These are phyloP conservation scores for Arabidopsis lyrata DNA, from an alignment of 441 rosid genomes.

Conservation along the genomic window DNA sequence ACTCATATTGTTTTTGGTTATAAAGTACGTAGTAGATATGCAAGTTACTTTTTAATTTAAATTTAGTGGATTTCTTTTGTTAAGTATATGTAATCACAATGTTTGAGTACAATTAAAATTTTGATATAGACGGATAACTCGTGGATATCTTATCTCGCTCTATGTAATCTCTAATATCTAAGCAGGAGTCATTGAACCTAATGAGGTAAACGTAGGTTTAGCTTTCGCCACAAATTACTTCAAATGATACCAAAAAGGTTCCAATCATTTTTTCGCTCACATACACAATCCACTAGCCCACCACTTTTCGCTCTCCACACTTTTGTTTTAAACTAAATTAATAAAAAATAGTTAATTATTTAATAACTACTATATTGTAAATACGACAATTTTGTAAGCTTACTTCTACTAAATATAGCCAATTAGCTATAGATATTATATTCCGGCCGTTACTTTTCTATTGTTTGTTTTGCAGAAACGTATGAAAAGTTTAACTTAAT, in stretches of 20 bases:
- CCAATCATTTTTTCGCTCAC: slow-evolving; percentile 50
- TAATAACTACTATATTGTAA: neutral
- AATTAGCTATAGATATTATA: slow-evolving; percentile 27
- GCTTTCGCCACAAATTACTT: slow-evolving; percentile 56
- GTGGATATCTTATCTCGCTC: slow-evolving; percentile 4
- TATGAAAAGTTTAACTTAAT: neutral
- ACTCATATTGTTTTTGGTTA: neutral
- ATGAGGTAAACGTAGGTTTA: slow-evolving; percentile 61
- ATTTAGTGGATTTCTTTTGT: neutral
- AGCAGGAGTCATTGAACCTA: slow-evolving; percentile 57
- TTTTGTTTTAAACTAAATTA: neutral
- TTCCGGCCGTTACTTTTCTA: slow-evolving; percentile 14
- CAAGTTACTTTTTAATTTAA: neutral
- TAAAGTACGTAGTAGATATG: neutral
- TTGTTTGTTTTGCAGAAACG: slow-evolving; percentile 10
- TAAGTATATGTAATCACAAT: neutral
- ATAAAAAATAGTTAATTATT: neutral
- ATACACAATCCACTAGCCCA: slow-evolving; percentile 43
- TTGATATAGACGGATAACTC: slow-evolving; percentile 15
- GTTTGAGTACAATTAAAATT: neutral
- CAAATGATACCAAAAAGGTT: slow-evolving; percentile 59
- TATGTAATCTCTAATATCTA: slow-evolving; percentile 27
- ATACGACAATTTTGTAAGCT: slow-evolving; percentile 30
- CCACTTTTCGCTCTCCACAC: slow-evolving; percentile 30
- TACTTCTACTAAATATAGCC: slow-evolving; percentile 5